These are phyloP conservation scores for Striga asiatica DNA, from an alignment of 257 asterid genomes.

Conservation along the genomic window DNA sequence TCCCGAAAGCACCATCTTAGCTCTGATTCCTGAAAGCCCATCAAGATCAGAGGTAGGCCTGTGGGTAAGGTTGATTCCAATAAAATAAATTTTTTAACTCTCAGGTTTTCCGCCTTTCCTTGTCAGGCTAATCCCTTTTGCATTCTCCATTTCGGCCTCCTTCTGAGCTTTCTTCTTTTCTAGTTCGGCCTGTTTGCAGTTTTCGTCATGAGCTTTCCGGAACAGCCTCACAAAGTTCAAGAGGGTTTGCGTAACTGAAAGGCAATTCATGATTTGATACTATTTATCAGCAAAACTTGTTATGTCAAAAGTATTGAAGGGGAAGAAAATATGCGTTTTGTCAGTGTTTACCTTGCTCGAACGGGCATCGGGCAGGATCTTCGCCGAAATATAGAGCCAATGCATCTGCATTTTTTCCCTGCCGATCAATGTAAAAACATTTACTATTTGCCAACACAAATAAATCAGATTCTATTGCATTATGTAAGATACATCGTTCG, in stretches of 20 bases:
- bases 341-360: constrained; percentile 81
- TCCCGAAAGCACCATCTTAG: constrained; percentile 27
- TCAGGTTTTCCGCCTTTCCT: constrained; percentile 44
- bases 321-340: background rate
- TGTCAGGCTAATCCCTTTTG: constrained; percentile 41
- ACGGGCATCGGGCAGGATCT: constrained; percentile 93
- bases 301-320: background rate
- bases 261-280: constrained; percentile 11
- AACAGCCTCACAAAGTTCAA: constrained; percentile 84
- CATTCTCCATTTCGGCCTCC: constrained; percentile 75
- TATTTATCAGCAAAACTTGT: constrained; percentile 17
- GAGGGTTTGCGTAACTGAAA: constrained; percentile 87
- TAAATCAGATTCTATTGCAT: constrained; percentile 5
- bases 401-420: constrained; percentile 99
- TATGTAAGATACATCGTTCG: constrained; percentile 5
- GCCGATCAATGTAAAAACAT: constrained; percentile 22
- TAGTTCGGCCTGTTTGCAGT: constrained; percentile 80
- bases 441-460: constrained; percentile 1
- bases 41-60: constrained; percentile 9
- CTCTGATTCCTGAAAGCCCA: constrained; percentile 16
- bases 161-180: constrained; percentile 95
- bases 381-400: constrained; percentile 90
- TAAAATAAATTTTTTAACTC: constrained; percentile 14
- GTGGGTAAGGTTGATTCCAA: constrained; percentile 12
- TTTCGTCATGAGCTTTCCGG: constrained; percentile 89